Base-by-base conservation (phyloP, 1,284 basidiomycete genomes). In the Marasmius tenuissimus region DNA sequence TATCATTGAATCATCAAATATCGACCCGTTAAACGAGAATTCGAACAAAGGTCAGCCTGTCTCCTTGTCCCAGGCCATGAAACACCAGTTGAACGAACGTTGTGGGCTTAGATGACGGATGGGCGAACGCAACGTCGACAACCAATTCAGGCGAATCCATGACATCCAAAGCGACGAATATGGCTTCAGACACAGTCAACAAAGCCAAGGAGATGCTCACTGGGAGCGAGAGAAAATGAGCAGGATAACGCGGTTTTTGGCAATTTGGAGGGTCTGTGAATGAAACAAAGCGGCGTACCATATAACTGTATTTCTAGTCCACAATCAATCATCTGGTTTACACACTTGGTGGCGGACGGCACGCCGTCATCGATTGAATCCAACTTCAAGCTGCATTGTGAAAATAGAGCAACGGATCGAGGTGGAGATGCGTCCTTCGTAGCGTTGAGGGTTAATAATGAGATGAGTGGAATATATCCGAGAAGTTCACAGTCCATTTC, bases 1-100 rank as follows among this genome's bases (percentile, higher is more conserved):
- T 14, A 82, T 85, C 65, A 83, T 85, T 66, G 82, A 85, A 70
- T 70, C 75, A 34, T 72, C 81, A 14, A 75, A 84, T 63, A 82
- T 85, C 59, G 81, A 81, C 61, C 83, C 82, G n/a, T 69, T 84
- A 62, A 78, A 76, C 64, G 76, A 82, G 60, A 75, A 76, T 62
- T 78, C 78, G 5, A 79, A 77, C 64, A 76, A 78, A 67, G 76
- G 78, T 78, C 11, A 18, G 70, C 65, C 5, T 33, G 9, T 27
- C 27, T 27, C 27, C 27, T 27, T 27, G 4, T 27, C 27, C 45
- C 38, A 34, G 40, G 53, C 38, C 4, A 34, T 7, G 27, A 42
- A 34, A 27, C 11, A 16, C 14, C 22, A 40, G 53, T 55, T 4
- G 34, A 8, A 42, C 39, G 12, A 10, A 40, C 50, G 22, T 34